phyloP scores from a whole-genome alignment of 106 monocot genomes.

The Dendrobium catenatum region DNA sequence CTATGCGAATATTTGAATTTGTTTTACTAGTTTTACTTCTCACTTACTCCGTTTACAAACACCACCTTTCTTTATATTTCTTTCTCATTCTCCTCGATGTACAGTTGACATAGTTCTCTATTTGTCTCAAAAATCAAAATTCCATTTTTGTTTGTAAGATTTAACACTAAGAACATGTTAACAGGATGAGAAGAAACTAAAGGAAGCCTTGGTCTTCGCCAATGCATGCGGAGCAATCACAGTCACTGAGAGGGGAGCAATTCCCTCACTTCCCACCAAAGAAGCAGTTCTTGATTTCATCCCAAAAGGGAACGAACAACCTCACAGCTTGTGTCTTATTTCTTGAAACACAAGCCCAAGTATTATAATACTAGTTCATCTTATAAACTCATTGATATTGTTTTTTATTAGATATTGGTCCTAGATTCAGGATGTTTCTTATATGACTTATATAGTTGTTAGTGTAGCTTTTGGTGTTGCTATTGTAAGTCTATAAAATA shows the following conservation, averaged over 20 bases:
- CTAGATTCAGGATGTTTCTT: no score
- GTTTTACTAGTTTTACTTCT: neutral
- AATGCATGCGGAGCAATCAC: conserved; percentile 49
- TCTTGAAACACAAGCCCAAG: neutral
- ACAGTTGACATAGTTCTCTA: neutral
- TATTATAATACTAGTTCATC: neutral
- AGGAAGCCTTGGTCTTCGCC: conserved; percentile 30
- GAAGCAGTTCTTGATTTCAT: conserved; percentile 32
- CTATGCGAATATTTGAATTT: neutral
- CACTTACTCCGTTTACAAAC: neutral
- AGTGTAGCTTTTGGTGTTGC: no score
- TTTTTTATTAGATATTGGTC: no score
- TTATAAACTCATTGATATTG: no score
- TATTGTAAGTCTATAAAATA: no score
- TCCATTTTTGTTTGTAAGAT: neutral
- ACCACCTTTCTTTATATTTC: no score
- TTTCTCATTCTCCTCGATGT: neutral
- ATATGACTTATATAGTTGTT: no score
- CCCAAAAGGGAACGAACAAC: neutral
- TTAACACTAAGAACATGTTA: neutral
- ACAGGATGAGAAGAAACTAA: conserved; percentile 42
- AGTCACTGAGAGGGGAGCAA: conserved; percentile 40
- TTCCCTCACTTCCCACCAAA: conserved; percentile 39
- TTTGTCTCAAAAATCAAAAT: neutral
- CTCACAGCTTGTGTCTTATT: conserved; percentile 8